Base-by-base conservation (phyloP, 306 rosid genomes). In the Vachellia collinsii region DNA sequence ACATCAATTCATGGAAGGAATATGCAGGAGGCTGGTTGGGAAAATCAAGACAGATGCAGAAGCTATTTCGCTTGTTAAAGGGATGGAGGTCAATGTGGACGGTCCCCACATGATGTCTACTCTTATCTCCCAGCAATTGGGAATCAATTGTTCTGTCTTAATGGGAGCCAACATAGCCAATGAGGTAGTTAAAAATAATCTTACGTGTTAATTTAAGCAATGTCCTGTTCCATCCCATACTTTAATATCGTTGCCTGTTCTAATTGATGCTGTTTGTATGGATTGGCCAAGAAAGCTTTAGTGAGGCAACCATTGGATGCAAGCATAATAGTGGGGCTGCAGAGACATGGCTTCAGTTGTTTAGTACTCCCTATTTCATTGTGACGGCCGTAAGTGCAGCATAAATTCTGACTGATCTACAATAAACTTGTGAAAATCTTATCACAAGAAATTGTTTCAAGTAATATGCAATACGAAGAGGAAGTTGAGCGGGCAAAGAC, bases 121-220 rank as follows among this genome's bases (percentile, higher is more conserved):
- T 13, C 97, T 93, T 72, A 96, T 93, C 79, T 88, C 98, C 4
- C 79, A 92, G 53, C 85, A 86, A 72, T n/a, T 96, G 47, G 97
- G 91, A 51, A 84, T 92, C 81, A 92, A 88, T 88, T 96, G 98
- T 71, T 93, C 91, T 70, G 98, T 96, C 66, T 88, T 96, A 25
- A 96, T 96, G 98, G 99, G 99, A 20, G 99, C 98, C 62, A 96
- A 96, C 81, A 96, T 96, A 50, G 99, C 98, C 69, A 90, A 93
- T 76, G 99, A 96, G 98, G 99, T 90, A 76, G 39, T 53, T 67
- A 39, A 44, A 51, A 46, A 6, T 62, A 71, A n/a, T 44, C 11
- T 69, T 13, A 54, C 1, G 46, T 41, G 20, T 79, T 61, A 6
- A 14, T 53, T 17, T 51, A 19, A 23, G 19, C n/a, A 65, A 41